Percentiles rank a stretch among this genome's conserved stretches.
Conservation (phyloP, 192 early-diverging fungal genomes). For the Entomortierella beljakovae region DNA sequence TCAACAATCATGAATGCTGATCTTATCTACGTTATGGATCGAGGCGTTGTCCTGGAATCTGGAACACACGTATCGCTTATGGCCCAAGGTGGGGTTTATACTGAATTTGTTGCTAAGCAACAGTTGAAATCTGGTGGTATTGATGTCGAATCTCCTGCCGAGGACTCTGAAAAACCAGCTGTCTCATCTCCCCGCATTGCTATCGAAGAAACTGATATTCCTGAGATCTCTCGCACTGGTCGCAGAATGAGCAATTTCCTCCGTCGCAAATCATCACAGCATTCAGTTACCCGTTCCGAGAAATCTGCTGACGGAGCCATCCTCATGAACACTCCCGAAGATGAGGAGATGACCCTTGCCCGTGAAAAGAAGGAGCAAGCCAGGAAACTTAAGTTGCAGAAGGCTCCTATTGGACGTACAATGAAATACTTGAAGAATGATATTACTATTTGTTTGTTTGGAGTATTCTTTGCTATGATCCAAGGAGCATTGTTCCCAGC, state of each 20-base stretch:
- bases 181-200: slow-evolving; percentile 16
- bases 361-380: slow-evolving; percentile 44
- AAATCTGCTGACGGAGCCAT: slow-evolving; percentile 33
- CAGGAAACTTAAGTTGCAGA: slow-evolving; percentile 36
- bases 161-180: neutral
- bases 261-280: slow-evolving; percentile 40
- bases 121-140: slow-evolving; percentile 62
- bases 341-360: slow-evolving; percentile 15
- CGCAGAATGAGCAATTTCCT: slow-evolving; percentile 41
- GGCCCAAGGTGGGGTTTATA: slow-evolving; percentile 68
- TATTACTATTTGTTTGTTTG: slow-evolving; percentile 52
- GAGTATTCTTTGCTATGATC: slow-evolving; percentile 63
- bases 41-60: slow-evolving; percentile 75
- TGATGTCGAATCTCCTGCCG: slow-evolving; percentile 42
- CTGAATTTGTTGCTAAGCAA: slow-evolving; percentile 75
- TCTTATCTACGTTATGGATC: slow-evolving; percentile 87
- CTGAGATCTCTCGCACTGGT: slow-evolving; percentile 28
- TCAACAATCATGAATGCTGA: slow-evolving; percentile 90
- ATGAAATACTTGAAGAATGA: slow-evolving; percentile 19
- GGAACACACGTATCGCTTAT: slow-evolving; percentile 87
- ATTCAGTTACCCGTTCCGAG: slow-evolving; percentile 33
- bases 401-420: slow-evolving; percentile 43
- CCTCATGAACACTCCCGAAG: slow-evolving; percentile 20
- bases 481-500: slow-evolving; percentile 76
- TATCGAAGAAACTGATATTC: slow-evolving; percentile 21